Evolutionary conservation across 768 basidiomycete species (phyloP).

Genomic region (Boletus reticuloceps): DNA sequence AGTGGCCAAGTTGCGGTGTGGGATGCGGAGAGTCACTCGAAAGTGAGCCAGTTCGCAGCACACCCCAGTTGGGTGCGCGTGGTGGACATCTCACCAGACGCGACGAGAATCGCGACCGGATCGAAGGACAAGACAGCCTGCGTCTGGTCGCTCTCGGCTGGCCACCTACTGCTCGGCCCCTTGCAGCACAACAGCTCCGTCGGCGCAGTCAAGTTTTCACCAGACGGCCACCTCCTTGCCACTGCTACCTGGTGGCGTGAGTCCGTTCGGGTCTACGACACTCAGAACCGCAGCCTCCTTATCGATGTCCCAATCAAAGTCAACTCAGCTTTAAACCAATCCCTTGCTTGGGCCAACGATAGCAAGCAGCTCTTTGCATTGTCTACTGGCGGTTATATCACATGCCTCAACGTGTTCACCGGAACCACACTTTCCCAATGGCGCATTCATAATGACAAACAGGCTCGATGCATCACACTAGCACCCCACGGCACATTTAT

Average conservation of each 20-base stretch:
- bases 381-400: neutral
- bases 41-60: neutral
- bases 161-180: neutral
- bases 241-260: neutral
- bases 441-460: neutral
- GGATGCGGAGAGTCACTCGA: neutral
- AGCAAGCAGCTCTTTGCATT: conserved; percentile 8
- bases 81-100: neutral
- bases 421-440: neutral
- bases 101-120: conserved; percentile 1
- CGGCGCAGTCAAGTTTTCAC: conserved; percentile 8
- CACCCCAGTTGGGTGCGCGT: conserved; percentile 2
- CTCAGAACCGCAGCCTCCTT: neutral
- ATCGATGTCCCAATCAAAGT: conserved; percentile 2
- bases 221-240: conserved; percentile 2
- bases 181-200: conserved; percentile 1
- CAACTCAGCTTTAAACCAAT: conserved; percentile 1
- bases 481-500: neutral
- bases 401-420: neutral
- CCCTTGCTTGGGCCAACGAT: conserved; percentile 8
- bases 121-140: conserved; percentile 8
- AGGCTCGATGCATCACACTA: conserved; percentile 1
- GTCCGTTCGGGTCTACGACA: conserved; percentile 5
- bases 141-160: conserved; percentile 2
- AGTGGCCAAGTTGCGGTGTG: conserved; percentile 4